Evolutionary conservation across 164 flowering plant species (phyloP), one percentile per base, ranked within the genome.

Genomic region (Malania oleifera): DNA sequence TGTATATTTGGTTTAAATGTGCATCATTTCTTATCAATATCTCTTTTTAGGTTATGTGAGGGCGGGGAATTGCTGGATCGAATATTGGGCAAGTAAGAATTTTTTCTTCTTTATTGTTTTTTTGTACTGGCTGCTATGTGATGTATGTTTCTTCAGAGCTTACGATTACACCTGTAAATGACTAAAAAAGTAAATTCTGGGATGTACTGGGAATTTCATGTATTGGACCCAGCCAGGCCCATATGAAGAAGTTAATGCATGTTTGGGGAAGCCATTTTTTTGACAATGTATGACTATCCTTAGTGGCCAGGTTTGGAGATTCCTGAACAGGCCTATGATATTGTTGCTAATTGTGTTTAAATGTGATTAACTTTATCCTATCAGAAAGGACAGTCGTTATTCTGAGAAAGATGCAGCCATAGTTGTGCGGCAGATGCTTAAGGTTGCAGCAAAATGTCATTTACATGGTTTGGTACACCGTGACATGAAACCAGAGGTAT

Each of bases 401-500:
- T 70, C 85, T 25, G 99, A 95, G 74, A 95, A 87, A 73, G 99
- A 95, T 67, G 97, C 97, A 15, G 96, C 99, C 59, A 75, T 80
- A 35, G 76, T 95, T 52, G 99, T 91, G 39, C 69, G 99, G 1
- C 99, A 95, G 70, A 95, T 95, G 99, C 97, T 95, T 40, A 89
- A 81, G 78, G 99, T 91, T 67, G 96, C 99, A 34, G 99, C 95
- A 12, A 70, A 91, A 75, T 95, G 99, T 72, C 99, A 95, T 70
- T 74, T 95, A 61, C 91, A 88, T 74, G 99, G 97, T 57, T 70
- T 91, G 61, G 99, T 95, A 37, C 99, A 95, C 71, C 95, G 99
- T 26, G 99, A 95, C 77, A 85, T 95, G 99, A 95, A 95, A 67
- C 99, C 99, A 9, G 99, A 95, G 97, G 99, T 95, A 74, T 55